A percentile compares a stretch with the other conserved stretches of the same genome.
Evolutionary conservation across 306 rosid species (phyloP).

Genomic region (Begonia loranthoides): DNA sequence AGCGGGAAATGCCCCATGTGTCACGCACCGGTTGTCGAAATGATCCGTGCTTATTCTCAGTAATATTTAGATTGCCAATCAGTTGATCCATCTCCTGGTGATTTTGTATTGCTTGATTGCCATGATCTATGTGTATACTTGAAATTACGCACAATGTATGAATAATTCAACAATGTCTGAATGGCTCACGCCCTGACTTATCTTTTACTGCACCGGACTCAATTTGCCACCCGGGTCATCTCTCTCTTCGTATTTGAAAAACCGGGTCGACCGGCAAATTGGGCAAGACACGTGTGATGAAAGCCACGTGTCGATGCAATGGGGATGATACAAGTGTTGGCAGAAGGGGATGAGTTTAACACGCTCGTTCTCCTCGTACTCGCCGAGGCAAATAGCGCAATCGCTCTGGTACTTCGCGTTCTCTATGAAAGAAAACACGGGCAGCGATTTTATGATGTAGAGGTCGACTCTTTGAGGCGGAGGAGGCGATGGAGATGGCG

Average conservation of each 20-base stretch:
- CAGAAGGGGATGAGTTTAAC: constrained; percentile 35
- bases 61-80: constrained; percentile 9
- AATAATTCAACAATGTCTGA: too few relatives aligned
- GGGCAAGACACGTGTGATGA: constrained; percentile 35
- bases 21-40: constrained; percentile 80
- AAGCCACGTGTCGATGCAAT: constrained; percentile 49
- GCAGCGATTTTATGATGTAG: constrained; percentile 9
- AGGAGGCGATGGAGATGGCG: not conserved
- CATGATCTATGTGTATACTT: not conserved
- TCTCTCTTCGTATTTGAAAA: not conserved
- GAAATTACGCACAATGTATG: too few relatives aligned
- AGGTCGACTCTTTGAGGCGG: not conserved
- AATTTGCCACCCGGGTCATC: not conserved
- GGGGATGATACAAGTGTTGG: constrained; percentile 40
- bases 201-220: not conserved
- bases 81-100: not conserved
- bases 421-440: constrained; percentile 12
- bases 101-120: not conserved
- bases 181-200: constrained; percentile 5
- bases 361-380: constrained; percentile 14
- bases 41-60: constrained; percentile 77
- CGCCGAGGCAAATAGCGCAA: constrained; percentile 40
- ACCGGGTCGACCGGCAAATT: constrained; percentile 23
- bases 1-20: constrained; percentile 92
- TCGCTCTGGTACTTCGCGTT: constrained; percentile 18